Evolutionary conservation across 2,329 filamentous ascomycete genomes (phyloP), one percentile per base, ranked within the genome.

Genomic region (Polytolypa hystricis): DNA sequence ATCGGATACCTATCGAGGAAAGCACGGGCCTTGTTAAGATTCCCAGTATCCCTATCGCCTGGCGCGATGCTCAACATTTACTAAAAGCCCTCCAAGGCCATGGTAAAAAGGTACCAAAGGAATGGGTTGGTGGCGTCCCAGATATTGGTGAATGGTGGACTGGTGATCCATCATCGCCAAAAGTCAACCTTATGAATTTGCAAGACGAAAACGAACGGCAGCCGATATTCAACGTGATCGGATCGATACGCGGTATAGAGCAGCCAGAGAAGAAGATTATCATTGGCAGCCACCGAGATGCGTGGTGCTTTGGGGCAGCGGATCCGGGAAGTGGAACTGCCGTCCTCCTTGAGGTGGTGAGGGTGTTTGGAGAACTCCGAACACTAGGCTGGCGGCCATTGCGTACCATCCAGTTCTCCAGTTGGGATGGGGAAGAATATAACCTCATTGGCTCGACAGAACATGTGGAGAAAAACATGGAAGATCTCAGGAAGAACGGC

Each of bases 371-470:
- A 27, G 77, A 84, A 44, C 71, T 96, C 11, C 69, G 79, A 15
- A 61, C 69, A 11, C 74, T 77, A 39, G 89, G 87, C 36, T 98
- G 91, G 91, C 74, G 83, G 17, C 91, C 91, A 1, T 68, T 93
- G 11, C 80, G 91, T n/a, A 93, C 85, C 3, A 93, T 98, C 45
- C 83, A 93, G 56, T 96, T 98, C 58, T 86, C 87, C 53, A 94
- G 84, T 21, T 98, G 91, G 91, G 91, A 98, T 57, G 91, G 76
- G 3, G 81, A 81, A 48, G 85, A 89, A 58, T 96, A 94, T 65
- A 95, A 95, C 58, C 66, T 91, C 30, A 83, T 94, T 40, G 91
- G 91, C 6, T 93, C 85, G 8, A 96, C 91, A 2, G 91, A 98
- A 57, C 89, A 82, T 51, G 91, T 98, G 30, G 91, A 98, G 62